These are phyloP conservation scores for Leucaena leucocephala DNA, from an alignment of 306 rosid species.

Conservation along the genomic window DNA sequence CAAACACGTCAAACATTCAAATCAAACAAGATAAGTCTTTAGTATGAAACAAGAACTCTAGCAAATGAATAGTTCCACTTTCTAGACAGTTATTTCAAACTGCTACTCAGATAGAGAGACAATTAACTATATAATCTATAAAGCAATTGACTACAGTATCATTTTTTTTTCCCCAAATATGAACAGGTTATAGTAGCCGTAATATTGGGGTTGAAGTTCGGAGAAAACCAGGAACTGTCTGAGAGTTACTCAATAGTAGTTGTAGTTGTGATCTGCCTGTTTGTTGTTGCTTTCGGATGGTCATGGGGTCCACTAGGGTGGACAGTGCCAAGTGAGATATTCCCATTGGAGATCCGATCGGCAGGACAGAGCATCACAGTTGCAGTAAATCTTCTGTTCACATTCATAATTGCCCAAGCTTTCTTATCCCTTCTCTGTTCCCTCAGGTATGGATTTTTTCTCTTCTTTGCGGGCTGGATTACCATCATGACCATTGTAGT, in stretches of 20 bases:
- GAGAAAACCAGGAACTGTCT: slow-evolving; percentile 53
- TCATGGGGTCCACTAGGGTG: slow-evolving; percentile 60
- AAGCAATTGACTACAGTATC: background rate
- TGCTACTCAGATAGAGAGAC: background rate
- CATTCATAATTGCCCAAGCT: slow-evolving; percentile 49
- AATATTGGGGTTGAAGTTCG: slow-evolving; percentile 72
- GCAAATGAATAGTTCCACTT: background rate
- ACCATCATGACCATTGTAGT: slow-evolving; percentile 49
- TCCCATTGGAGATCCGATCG: slow-evolving; percentile 51
- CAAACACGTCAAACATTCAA: background rate
- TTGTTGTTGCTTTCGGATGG: slow-evolving; percentile 72
- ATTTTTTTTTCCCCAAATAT: background rate
- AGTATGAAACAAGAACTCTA: background rate
- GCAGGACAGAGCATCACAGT: slow-evolving; percentile 58
- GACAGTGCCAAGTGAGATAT: slow-evolving; percentile 56
- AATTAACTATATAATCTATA: background rate
- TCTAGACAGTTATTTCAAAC: background rate
- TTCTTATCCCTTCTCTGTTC: slow-evolving; percentile 50
- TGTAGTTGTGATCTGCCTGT: slow-evolving; percentile 72
- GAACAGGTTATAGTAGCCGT: slow-evolving; percentile 71
- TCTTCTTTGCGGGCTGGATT: slow-evolving; percentile 50
- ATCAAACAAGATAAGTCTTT: background rate
- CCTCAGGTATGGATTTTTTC: slow-evolving; percentile 47
- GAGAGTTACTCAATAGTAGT: slow-evolving; percentile 65
- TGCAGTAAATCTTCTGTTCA: slow-evolving; percentile 50